Base-by-base conservation (phyloP, 169 alveolate species). In the Miamiensis avidus region DNA sequence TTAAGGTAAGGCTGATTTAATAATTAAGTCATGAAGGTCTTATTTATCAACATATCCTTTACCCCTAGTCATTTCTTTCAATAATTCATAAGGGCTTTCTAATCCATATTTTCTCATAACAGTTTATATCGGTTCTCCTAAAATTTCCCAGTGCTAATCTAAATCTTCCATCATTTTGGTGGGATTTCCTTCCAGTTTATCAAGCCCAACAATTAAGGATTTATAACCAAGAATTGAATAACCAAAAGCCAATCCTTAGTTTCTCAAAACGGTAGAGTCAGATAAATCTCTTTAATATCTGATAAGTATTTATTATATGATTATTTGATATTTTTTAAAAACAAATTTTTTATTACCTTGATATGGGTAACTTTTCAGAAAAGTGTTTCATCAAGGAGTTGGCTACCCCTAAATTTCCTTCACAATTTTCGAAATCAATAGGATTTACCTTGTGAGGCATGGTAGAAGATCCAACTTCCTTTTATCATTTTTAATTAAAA, bases 401-500 rank as follows among this genome's bases (percentile, higher is more conserved):
- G 1, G 99, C 98, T 30, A 98, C 25, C 4, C 98, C 99, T 73
- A 97, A 89, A 85, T 98, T 98, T 20, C 99, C 99, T 88, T 98
- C 99, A 28, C 99, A 98, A 85, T 98, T 98, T 89, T 98, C 99
- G 86, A 98, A 97, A 86, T 98, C 99, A 26, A 98, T 98, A 0
- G 99, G 99, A 76, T 98, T 98, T 0, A 98, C 97, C 88, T 98
- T 98, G 88, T 98, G 99, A 30, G 99, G 99, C 99, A 98, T 98
- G 6, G 99, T 98, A 34, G 99, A 97, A 81, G 99, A 96, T 0
- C 99, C 99, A 27, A 98, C 98, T 92, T 98, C 99, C 0, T 95
- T 96, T 90, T 49, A 49, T 49, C 26, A 4, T 49, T 95, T 69
- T 0, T 89, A 89, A 30, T 82, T n/a, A 75, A 88, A 91, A 34